Base-by-base conservation (phyloP, 73 alveolate genomes). In the Stentor roeselii region DNA sequence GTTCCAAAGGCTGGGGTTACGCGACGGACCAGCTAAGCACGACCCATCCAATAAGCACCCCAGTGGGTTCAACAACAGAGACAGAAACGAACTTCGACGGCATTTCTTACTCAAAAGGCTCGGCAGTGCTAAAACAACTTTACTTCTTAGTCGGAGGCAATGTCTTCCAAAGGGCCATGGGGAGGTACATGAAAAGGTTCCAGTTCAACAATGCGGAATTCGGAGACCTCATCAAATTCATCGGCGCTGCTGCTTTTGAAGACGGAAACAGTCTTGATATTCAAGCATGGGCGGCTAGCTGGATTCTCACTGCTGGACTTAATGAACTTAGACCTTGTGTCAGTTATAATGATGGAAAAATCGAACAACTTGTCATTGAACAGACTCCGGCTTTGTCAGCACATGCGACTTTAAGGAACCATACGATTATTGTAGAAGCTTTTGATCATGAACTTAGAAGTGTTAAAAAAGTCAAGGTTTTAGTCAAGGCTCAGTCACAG, bases 21-120 rank as follows among this genome's bases (percentile, higher is more conserved):
- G 87, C 90, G 3, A 97, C 97, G 42, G 99, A 96, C 89, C 97
- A 92, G 84, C 83, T 90, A 50, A 78, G 90, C 0, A 95, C 99
- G 3, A 95, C 99, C 3, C 99, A 96, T 87, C 99, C 99, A 32
- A 96, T 96, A 39, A 92, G 93, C 84, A 92, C 96, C 3, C 92
- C 90, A 75, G 92, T 95, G 35, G 85, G 88, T 77, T 90, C 89
- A 77, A 93, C 99, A 11, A 97, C 90, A 83, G 96, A 89, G 14
- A 98, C 99, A 14, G 95, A 92, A 42, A 86, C 95, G 6, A 93
- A 91, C 59, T 95, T 96, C 82, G 99, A 96, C 90, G 97, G 97
- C 3, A 93, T 96, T 39, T 94, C 98, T 2, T 96, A 96, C 78
- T 97, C 95, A 75, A 96, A 95, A 88, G 99, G 99, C 36, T 90